Base-by-base conservation (phyloP, 768 basidiomycete species). In the Leucogyrophana mollusca region DNA sequence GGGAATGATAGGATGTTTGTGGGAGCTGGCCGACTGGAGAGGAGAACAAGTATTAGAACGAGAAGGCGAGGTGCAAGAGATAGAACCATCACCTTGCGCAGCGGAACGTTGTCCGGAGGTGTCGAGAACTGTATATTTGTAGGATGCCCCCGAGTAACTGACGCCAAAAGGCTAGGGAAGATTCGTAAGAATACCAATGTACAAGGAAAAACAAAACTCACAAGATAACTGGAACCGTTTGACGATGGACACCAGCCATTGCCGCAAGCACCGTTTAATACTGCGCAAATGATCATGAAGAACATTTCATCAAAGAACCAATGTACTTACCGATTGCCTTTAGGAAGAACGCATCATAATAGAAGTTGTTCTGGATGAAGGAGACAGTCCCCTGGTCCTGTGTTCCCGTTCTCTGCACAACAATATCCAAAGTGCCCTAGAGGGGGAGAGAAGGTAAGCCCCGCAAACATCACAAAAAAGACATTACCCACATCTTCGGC, bases 281-380 rank as follows among this genome's bases (percentile, higher is more conserved):
- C 94, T 94, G 54, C 16, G 13, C 11, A 38, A 20, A 36, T 52
- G 47, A 56, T 18, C 34, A 25, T 9, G 42, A n/a, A 25, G 30
- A 20, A 44, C 34, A 30, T 21, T n/a, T 35, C 24, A 32, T 22
- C 14, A 18, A 18, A 33, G 5, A 7, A 22, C 20, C 10, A 17
- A 11, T 43, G 9, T 18, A 67, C 82, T 35, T 34, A 95, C 94
- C 87, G 34, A 94, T 89, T 2, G 96, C 92, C 61, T 97, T 97
- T 43, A 98, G 74, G 79, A 98, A 99, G 73, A 99, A 99, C 0
- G 96, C 95, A 54, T 99, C 96, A 60, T 94, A 94, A 58, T 95
- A 98, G 58, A 94, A 90, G 64, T 97, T 98, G 60, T 99, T 99
- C 68, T 95, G 93, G 39, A 99, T 72, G 59, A 99, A 95, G 4